phyloP scores from a whole-genome alignment of 2,329 filamentous ascomycete species.

The Penicillium verrucosum region DNA sequence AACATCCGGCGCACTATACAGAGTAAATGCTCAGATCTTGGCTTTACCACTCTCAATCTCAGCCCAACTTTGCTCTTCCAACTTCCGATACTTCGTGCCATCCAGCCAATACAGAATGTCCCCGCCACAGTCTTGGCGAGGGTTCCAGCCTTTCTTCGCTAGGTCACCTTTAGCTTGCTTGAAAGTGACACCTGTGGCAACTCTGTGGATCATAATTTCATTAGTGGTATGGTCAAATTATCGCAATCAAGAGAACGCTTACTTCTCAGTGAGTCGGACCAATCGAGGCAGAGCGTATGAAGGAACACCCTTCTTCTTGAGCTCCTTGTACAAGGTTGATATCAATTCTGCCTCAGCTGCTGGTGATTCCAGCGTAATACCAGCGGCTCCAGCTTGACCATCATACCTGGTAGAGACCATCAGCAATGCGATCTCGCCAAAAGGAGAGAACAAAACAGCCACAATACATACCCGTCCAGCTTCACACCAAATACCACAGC shows the following conservation, averaged over 20 bases:
- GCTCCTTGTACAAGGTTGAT: slow-evolving; percentile 33
- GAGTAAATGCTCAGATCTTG: slow-evolving; percentile 35
- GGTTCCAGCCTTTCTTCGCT: slow-evolving; percentile 43
- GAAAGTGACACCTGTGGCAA: slow-evolving; percentile 49
- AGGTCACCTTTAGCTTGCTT: slow-evolving; percentile 49
- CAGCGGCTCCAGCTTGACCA: slow-evolving; percentile 49
- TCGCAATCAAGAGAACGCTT: slow-evolving; percentile 15
- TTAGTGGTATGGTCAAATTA: background rate
- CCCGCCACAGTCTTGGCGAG: slow-evolving; percentile 28
- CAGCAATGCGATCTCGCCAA: background rate
- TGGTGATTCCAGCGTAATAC: slow-evolving; percentile 41
- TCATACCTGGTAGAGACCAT: slow-evolving; percentile 40
- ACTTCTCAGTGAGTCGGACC: slow-evolving; percentile 48
- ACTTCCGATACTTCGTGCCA: slow-evolving; percentile 37
- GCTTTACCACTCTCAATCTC: slow-evolving; percentile 44
- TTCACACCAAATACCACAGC: slow-evolving; percentile 47
- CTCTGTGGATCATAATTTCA: slow-evolving; percentile 22
- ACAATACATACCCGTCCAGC: slow-evolving; percentile 34
- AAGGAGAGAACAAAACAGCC: background rate
- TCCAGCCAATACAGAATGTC: slow-evolving; percentile 48
- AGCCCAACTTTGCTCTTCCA: slow-evolving; percentile 41
- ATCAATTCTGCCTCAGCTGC: slow-evolving; percentile 38
- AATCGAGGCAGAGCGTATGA: slow-evolving; percentile 48
- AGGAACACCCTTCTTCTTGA: slow-evolving; percentile 47
- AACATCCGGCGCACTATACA: background rate